phyloP scores from a whole-genome alignment of 306 rosid genomes.

The Pachyrhizus erosus region DNA sequence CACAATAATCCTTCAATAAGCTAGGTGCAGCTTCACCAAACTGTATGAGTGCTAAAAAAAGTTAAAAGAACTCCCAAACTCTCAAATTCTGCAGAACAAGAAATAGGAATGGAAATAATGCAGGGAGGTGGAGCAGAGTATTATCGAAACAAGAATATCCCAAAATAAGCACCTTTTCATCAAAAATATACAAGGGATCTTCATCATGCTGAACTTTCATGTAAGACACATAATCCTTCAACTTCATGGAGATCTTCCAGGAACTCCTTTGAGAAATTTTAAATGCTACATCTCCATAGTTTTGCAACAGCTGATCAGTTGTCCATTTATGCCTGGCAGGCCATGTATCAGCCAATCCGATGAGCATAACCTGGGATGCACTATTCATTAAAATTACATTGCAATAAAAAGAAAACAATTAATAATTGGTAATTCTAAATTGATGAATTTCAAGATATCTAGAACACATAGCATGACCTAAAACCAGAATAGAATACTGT shows the following conservation, averaged over 20 bases:
- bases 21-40: constrained; percentile 90
- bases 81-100: constrained; percentile 33
- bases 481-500: constrained; percentile 15
- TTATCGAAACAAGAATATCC: constrained; percentile 37
- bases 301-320: constrained; percentile 66
- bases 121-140: background rate
- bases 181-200: constrained; percentile 96
- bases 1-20: constrained; percentile 85
- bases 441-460: constrained; percentile 16
- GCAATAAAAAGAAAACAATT: constrained; percentile 25
- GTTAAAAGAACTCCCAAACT: constrained; percentile 39
- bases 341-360: constrained; percentile 86
- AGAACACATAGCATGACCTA: constrained; percentile 24
- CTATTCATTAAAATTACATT: constrained; percentile 45
- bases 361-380: constrained; percentile 70
- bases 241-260: constrained; percentile 70
- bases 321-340: constrained; percentile 90
- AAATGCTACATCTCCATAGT: constrained; percentile 78
- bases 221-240: constrained; percentile 87
- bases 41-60: constrained; percentile 53
- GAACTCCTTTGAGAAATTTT: constrained; percentile 85
- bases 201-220: constrained; percentile 85
- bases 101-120: constrained; percentile 36
- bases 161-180: constrained; percentile 74
- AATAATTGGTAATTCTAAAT: constrained; percentile 26